Evolutionary conservation across 2,329 filamentous ascomycete species (phyloP).

Genomic region (Lachnellula hyalina): DNA sequence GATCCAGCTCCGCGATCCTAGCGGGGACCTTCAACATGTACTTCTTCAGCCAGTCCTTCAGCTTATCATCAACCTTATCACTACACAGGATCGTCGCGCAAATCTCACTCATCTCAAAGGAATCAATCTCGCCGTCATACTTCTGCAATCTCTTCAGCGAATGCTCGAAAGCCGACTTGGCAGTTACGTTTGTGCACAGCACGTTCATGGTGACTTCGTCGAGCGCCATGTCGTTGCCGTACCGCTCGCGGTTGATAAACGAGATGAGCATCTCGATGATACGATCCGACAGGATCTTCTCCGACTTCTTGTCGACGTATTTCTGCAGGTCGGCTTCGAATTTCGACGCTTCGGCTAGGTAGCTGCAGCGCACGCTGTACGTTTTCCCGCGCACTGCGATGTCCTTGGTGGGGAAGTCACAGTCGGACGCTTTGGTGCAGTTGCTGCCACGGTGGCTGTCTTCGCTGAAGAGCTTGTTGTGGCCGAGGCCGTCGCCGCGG

Average conservation of each 20-base stretch:
- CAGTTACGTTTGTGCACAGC: slow-evolving; percentile 15
- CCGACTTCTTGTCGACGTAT: slow-evolving; percentile 24
- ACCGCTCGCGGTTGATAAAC: slow-evolving; percentile 25
- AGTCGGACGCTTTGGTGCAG: slow-evolving; percentile 1
- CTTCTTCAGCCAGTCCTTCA: slow-evolving; percentile 21
- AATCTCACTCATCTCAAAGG: slow-evolving; percentile 10
- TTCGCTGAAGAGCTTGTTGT: not conserved
- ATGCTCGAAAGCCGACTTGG: slow-evolving; percentile 18
- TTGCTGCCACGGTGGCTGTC: not conserved
- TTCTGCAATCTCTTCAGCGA: slow-evolving; percentile 16
- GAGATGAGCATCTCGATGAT: slow-evolving; percentile 22
- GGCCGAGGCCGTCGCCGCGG: not conserved
- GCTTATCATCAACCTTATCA: slow-evolving; percentile 20
- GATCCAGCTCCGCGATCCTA: not conserved
- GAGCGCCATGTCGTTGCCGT: slow-evolving; percentile 9
- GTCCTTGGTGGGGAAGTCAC: slow-evolving; percentile 23
- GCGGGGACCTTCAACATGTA: slow-evolving; percentile 4
- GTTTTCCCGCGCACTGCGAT: slow-evolving; percentile 23
- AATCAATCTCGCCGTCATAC: not conserved
- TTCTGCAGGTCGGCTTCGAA: slow-evolving; percentile 24
- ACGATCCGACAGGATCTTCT: slow-evolving; percentile 18
- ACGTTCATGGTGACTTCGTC: slow-evolving; percentile 26
- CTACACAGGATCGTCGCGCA: slow-evolving; percentile 13
- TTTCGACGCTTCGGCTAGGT: slow-evolving; percentile 20
- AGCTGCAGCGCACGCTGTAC: slow-evolving; percentile 21